These are phyloP conservation scores for Cryphonectria japonica DNA, from an alignment of 2,329 filamentous ascomycete species.

Conservation along the genomic window DNA sequence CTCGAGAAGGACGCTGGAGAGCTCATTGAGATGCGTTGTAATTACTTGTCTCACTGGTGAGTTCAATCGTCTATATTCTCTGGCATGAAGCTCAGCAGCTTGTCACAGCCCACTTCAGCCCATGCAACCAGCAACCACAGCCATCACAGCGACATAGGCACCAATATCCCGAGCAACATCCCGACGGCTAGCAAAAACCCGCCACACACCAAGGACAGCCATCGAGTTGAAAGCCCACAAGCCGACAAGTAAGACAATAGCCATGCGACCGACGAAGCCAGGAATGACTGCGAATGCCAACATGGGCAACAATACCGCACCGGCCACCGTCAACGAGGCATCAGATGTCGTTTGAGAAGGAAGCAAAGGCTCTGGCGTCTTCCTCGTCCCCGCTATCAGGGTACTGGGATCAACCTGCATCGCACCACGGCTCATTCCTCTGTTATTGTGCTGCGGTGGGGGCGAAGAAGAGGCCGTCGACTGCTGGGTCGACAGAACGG, in stretches of 20 bases:
- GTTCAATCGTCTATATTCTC: not conserved
- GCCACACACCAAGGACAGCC: not conserved
- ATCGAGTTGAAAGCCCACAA: slow-evolving; percentile 31
- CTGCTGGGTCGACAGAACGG: not conserved
- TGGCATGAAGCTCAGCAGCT: not conserved
- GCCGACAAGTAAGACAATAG: slow-evolving; percentile 58
- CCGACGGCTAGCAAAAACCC: not conserved
- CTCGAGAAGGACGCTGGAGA: not conserved
- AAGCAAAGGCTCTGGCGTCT: not conserved
- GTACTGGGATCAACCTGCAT: not conserved
- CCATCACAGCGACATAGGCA: slow-evolving; percentile 22
- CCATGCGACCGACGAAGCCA: slow-evolving; percentile 60
- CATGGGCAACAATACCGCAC: slow-evolving; percentile 59
- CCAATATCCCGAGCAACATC: slow-evolving; percentile 11
- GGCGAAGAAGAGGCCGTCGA: not conserved
- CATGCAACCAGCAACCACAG: slow-evolving; percentile 12
- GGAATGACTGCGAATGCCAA: slow-evolving; percentile 62
- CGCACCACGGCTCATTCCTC: not conserved
- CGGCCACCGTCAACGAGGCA: slow-evolving; percentile 51
- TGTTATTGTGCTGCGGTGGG: not conserved
- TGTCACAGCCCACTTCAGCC: not conserved
- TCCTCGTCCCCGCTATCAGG: not conserved
- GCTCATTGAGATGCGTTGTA: not conserved
- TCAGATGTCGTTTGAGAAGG: slow-evolving; percentile 23
- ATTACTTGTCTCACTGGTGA: not conserved